Evolutionary conservation across 2,329 filamentous ascomycete species (phyloP).

Genomic region (Ophiostoma pallidulum): DNA sequence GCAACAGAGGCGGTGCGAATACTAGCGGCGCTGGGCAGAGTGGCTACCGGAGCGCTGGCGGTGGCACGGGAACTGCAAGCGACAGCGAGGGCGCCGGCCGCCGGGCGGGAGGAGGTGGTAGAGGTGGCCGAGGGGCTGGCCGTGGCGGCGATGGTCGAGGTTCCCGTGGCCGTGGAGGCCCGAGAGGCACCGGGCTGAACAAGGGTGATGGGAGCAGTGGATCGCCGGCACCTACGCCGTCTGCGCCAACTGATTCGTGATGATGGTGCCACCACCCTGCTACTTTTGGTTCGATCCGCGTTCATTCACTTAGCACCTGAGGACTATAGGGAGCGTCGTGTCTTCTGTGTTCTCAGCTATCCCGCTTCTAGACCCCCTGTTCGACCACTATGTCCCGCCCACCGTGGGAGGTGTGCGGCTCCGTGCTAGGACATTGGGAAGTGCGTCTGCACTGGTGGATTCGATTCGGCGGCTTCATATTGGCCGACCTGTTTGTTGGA

Average conservation of each 20-base stretch:
- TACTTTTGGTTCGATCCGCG: too few species aligned
- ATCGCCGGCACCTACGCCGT: constrained; percentile 44
- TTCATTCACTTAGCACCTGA: too few species aligned
- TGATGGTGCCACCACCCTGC: too few species aligned
- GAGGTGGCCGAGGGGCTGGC: constrained; percentile 37
- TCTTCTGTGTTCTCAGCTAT: too few species aligned
- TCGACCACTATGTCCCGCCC: too few species aligned
- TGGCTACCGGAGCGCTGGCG: constrained; percentile 78
- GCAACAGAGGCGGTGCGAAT: constrained; percentile 51
- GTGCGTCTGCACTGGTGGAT: too few species aligned
- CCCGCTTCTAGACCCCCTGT: too few species aligned
- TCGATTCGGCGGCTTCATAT: too few species aligned
- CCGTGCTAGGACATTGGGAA: too few species aligned
- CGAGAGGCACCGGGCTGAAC: constrained; percentile 17
- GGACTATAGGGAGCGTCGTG: too few species aligned
- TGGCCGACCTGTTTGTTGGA: too few species aligned
- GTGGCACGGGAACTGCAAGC: constrained; percentile 68
- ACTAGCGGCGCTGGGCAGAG: constrained; percentile 42
- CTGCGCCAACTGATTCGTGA: constrained; percentile 32
- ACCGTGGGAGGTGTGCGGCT: too few species aligned
- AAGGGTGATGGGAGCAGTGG: constrained; percentile 50
- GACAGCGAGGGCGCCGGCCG: constrained; percentile 50
- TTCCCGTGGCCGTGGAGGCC: constrained; percentile 45
- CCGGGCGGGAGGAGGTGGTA: constrained; percentile 46
- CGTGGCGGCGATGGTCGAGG: constrained; percentile 51